Base-by-base conservation (phyloP, 352 stramenopile genomes). In the Phytophthora pinifolia region DNA sequence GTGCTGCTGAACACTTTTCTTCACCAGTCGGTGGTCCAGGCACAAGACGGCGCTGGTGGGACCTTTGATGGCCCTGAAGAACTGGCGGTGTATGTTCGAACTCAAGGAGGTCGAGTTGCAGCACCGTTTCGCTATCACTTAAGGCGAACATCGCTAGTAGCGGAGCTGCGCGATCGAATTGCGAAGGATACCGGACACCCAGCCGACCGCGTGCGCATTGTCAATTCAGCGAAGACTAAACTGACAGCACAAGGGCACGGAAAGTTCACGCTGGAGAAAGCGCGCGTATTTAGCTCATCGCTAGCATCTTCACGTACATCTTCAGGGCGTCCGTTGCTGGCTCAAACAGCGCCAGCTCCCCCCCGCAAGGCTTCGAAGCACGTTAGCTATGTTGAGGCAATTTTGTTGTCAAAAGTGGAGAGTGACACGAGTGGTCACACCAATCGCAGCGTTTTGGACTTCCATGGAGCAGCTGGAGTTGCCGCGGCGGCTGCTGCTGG, bases 1-100 rank as follows among this genome's bases (percentile, higher is more conserved):
- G 48, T 83, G 5, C 20, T 96, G 34, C 62, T 96, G n/a, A 84
- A 74, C 31, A 93, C 83, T 14, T 87, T 96, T 62, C 49, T 96
- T 10, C 65, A 79, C 27, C 82, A 93, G 49, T 86, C 73, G 5
- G 63, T 79, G 13, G 63, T 79, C 6, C 70, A 86, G 27, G 41
- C 54, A 34, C 66, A 62, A 48, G 37, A 65, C 15, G 35, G n/a
- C 46, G 31, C 31, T 50, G 27, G 36, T 31, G 29, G 53, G n/a
- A 31, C 57, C 8, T 66, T 72, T 44, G 64, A 83, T 60, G 69
- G 62, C 2, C 62, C 62, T 2, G 76, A 89, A 67, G 77, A 84
- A 30, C 64, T 90, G 9, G 71, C 70, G 5, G 80, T 90, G 15
- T 76, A 90, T 42, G 76, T 90, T 46, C 76, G 78, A 42, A 87